Conservation (phyloP, 2,329 filamentous ascomycete genomes). For the Catunica adiposa region DNA sequence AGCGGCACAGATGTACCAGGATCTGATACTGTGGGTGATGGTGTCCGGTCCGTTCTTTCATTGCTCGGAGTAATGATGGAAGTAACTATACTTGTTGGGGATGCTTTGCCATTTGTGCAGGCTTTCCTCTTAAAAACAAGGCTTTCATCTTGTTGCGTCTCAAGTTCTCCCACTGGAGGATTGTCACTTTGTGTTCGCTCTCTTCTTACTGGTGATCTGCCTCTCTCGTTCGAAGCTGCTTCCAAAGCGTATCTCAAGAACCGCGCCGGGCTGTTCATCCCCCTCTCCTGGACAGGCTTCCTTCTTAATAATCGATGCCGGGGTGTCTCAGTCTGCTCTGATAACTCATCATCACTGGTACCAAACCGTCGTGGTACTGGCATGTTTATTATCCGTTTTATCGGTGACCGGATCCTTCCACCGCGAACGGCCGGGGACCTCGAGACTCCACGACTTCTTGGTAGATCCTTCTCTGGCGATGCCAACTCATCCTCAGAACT, state of each 20-base stretch:
- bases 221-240: not conserved
- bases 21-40: not conserved
- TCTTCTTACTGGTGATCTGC: not conserved
- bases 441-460: not conserved
- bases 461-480: conserved; percentile 4
- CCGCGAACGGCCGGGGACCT: not conserved
- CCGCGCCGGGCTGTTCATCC: not conserved
- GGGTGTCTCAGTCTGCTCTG: not conserved
- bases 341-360: conserved; percentile 8
- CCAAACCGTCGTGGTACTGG: not conserved
- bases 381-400: too few relatives aligned
- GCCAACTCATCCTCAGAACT: conserved; percentile 12
- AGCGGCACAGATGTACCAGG: not conserved
- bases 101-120: not conserved
- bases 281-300: not conserved
- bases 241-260: conserved; percentile 1
- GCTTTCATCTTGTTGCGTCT: not conserved
- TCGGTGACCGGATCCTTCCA: not conserved
- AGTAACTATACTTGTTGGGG: not conserved
- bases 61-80: not conserved
- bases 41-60: not conserved
- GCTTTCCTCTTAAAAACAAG: not conserved
- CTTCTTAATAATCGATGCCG: not conserved
- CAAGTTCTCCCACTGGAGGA: not conserved
- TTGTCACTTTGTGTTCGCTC: not conserved